Percentiles rank a stretch among this genome's conserved stretches.
Conservation (phyloP, 2,329 filamentous ascomycete genomes). For the Neospermospora avenae region DNA sequence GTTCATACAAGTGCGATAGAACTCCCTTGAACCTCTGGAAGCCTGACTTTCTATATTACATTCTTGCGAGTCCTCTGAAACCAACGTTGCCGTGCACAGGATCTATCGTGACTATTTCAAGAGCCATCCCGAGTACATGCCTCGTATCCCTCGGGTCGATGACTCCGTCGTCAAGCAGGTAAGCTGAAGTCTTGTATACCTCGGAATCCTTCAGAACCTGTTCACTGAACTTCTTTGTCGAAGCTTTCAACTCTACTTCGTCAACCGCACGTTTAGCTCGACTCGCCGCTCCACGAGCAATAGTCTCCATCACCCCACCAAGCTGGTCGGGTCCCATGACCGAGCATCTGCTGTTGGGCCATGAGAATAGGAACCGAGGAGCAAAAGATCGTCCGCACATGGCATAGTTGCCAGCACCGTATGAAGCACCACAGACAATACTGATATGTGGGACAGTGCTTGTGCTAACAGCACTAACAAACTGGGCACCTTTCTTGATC, state of each 20-base stretch:
- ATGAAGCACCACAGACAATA: slow-evolving; percentile 43
- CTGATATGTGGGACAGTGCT: slow-evolving; percentile 44
- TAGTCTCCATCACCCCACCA: slow-evolving; percentile 39
- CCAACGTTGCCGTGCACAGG: slow-evolving; percentile 27
- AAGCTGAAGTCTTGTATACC: slow-evolving; percentile 36
- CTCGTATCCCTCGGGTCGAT: slow-evolving; percentile 40
- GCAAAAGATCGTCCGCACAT: slow-evolving; percentile 44
- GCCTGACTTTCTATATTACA: too few relatives aligned
- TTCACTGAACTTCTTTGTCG: slow-evolving; percentile 30
- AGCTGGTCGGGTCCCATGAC: slow-evolving; percentile 43
- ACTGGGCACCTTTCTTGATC: slow-evolving; percentile 44
- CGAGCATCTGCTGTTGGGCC: slow-evolving; percentile 40
- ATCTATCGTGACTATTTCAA: slow-evolving; percentile 34
- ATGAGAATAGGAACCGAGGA: slow-evolving; percentile 43
- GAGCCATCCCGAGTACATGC: slow-evolving; percentile 38
- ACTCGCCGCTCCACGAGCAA: slow-evolving; percentile 29
- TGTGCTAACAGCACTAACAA: slow-evolving; percentile 43
- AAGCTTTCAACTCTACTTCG: slow-evolving; percentile 29
- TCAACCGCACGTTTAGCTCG: slow-evolving; percentile 28
- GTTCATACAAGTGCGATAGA: too few relatives aligned
- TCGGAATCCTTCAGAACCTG: slow-evolving; percentile 35
- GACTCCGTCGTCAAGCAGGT: slow-evolving; percentile 38
- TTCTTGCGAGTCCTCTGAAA: slow-evolving; percentile 9
- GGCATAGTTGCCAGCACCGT: slow-evolving; percentile 46
- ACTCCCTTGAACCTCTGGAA: too few relatives aligned